Evolutionary conservation across 208 protist genomes (phyloP), one percentile per base, ranked within the genome.

Genomic region (Acanthamoeba sp.): DNA sequence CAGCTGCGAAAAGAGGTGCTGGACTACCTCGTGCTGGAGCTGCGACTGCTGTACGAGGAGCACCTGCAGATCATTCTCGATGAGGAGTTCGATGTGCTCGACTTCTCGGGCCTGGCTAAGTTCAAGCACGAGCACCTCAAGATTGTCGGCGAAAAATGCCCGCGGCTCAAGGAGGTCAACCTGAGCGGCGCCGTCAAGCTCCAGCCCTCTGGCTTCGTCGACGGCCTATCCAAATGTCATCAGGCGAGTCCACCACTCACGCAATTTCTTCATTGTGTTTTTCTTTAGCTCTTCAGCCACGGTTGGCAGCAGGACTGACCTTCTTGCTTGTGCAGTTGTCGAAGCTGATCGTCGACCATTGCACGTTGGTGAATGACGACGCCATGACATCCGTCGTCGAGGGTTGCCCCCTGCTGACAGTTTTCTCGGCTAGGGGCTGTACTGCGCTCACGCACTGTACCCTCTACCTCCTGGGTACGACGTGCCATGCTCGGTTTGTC

Each of bases 11-110:
- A 38, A 27, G 78, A 87, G n/a, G 34, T 87, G 1, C 45, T 87
- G 40, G 45, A 14, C 78, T 59, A 87, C 45, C 48, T 87, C 0
- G 78, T 87, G 10, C 59, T 27, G 27, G n/a, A 36, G 22, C 78
- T 87, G 40, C 45, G 48, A 9, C 78, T 87, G 24, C 48, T 87
- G 10, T 87, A 87, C 78, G 27, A 27, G n/a, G 78, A 87, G 45
- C 78, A 87, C 32, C 45, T 87, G 45, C 16, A 59, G 10, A 59
- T 87, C 45, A 29, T 87, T 20, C 78, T 87, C 78, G 78, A 87
- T 36, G 3, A 9, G 29, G 78, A 87, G n/a, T 62, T 87, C 27
- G 38, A 36, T 10, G 10, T 27, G 24, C 45, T 87, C 78, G 48
- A 87, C 45, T 59, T 87, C 78, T 87, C 78, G 3, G 48, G 48